Percentiles rank a stretch among this genome's conserved stretches.
Conservation (phyloP, 1,139 yeast species). For the Taphrina deformans region DNA sequence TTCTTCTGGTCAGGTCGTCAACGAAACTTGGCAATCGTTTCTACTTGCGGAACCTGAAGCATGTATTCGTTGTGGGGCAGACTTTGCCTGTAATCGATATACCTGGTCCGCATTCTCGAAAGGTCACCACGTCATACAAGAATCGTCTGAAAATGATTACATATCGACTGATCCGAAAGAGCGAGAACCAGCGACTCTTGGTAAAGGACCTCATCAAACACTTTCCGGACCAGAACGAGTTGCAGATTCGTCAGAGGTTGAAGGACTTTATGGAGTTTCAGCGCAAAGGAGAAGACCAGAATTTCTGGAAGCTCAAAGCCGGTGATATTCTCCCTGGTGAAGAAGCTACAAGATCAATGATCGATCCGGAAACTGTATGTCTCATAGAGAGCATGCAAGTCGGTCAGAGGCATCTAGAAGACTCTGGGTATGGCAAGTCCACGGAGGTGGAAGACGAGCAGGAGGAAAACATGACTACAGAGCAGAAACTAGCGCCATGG, state of each 20-base stretch:
- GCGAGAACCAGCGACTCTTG: slow-evolving; percentile 69
- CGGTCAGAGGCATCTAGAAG: slow-evolving; percentile 82
- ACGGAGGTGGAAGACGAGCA: slow-evolving; percentile 49
- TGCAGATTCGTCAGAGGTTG: slow-evolving; percentile 92
- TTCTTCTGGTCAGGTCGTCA: slow-evolving; percentile 72
- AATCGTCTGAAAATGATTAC: slow-evolving; percentile 92
- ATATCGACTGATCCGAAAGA: slow-evolving; percentile 77
- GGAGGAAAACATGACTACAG: slow-evolving; percentile 56
- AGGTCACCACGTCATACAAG: slow-evolving; percentile 89
- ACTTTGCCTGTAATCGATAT: slow-evolving; percentile 89
- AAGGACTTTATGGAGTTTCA: slow-evolving; percentile 98
- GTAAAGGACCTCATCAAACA: slow-evolving; percentile 88
- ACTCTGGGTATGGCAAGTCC: slow-evolving; percentile 58
- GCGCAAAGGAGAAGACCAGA: slow-evolving; percentile 91
- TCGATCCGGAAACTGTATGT: slow-evolving; percentile 88
- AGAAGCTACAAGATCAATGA: slow-evolving; percentile 78
- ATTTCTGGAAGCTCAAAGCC: slow-evolving; percentile 87
- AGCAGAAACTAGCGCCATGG: slow-evolving; percentile 94
- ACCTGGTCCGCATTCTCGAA: slow-evolving; percentile 97
- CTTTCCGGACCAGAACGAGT: slow-evolving; percentile 95
- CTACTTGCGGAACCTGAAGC: slow-evolving; percentile 64
- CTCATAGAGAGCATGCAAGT: slow-evolving; percentile 89
- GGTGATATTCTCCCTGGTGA: slow-evolving; percentile 72
- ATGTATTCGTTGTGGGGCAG: slow-evolving; percentile 86
- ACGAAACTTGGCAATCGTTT: slow-evolving; percentile 53